Base-by-base conservation (phyloP, 331 rosid genomes). In the Pyracantha coccinea region DNA sequence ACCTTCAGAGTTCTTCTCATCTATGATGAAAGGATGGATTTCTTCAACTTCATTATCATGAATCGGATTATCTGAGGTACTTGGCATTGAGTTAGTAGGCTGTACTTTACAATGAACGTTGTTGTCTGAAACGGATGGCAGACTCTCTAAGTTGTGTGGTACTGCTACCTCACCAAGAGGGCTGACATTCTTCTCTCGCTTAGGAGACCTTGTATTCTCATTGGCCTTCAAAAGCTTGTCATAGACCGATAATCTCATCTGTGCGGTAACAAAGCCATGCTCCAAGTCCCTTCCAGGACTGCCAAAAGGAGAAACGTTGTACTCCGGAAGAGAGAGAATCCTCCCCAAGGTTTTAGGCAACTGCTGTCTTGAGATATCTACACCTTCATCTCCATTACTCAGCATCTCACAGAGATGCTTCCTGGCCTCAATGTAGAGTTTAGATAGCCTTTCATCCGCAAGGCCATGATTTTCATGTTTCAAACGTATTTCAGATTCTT, bases 301-400 rank as follows among this genome's bases (percentile, higher is more conserved):
- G 20, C 85, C 85, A 41, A 81, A 54, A 67, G 97, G 98, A 77
- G 98, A 89, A 77, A 73, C 62, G 73, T 68, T 88, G 79, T 90
- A 90, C 63, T 95, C 99, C 1, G 99, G 91, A 80, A 92, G 90
- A 66, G 97, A 92, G 20, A 95, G 93, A 81, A 95, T 89, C 83
- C 88, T 89, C n/a, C 99, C 99, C 7, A 95, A 88, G 77, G 88
- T 77, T 80, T 87, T 88, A 5, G 98, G 90, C 28, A 74, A 69
- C 11, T 86, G 86, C 74, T 76, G 87, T 74, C 86, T 81, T 29
- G 90, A 80, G 74, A 83, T 75, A 62, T 89, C 94, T 23, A 69
- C 77, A 75, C 72, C 80, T 67, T 87, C 96, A 14, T 95, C 91
- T 77, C 84, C 97, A 50, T 78, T 84, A 77, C 88, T 81, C 61